These are phyloP conservation scores for Epichloe uncinata DNA, from an alignment of 2,329 filamentous ascomycete genomes.

Conservation along the genomic window DNA sequence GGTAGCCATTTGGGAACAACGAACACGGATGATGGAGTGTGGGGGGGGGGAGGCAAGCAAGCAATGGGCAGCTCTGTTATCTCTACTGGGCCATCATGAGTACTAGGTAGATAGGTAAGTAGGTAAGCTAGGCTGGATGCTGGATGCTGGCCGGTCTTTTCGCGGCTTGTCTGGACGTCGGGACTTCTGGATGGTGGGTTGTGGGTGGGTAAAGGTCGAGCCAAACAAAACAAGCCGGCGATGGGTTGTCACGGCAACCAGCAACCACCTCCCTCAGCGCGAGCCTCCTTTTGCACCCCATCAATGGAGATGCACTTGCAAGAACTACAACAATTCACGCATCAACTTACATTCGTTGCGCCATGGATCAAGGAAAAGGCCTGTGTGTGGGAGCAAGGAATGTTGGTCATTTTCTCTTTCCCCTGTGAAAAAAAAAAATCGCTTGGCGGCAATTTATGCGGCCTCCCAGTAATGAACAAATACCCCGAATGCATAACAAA, in stretches of 20 bases:
- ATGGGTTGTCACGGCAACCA: conserved; percentile 6
- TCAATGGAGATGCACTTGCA: too few relatives aligned
- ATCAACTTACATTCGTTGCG: too few relatives aligned
- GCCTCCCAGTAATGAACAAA: background rate
- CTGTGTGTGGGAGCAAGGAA: background rate
- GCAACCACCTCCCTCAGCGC: background rate
- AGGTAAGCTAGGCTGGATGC: background rate
- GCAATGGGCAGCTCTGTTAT: background rate
- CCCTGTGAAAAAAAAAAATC: background rate
- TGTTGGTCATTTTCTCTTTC: background rate
- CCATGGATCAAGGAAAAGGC: background rate
- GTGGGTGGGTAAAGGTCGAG: background rate
- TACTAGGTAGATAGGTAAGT: too few relatives aligned
- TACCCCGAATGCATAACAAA: background rate
- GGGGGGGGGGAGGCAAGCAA: background rate
- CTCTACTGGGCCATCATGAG: background rate
- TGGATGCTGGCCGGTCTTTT: background rate
- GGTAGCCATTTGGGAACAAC: conserved; percentile 46
- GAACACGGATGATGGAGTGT: background rate
- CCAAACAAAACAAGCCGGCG: background rate
- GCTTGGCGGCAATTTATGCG: background rate
- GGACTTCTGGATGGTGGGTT: background rate
- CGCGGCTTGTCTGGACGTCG: too few relatives aligned
- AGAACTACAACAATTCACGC: too few relatives aligned
- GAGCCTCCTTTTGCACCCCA: too few relatives aligned